phyloP scores from a whole-genome alignment of 106 monocot species.

The Phalaenopsis equestris region DNA sequence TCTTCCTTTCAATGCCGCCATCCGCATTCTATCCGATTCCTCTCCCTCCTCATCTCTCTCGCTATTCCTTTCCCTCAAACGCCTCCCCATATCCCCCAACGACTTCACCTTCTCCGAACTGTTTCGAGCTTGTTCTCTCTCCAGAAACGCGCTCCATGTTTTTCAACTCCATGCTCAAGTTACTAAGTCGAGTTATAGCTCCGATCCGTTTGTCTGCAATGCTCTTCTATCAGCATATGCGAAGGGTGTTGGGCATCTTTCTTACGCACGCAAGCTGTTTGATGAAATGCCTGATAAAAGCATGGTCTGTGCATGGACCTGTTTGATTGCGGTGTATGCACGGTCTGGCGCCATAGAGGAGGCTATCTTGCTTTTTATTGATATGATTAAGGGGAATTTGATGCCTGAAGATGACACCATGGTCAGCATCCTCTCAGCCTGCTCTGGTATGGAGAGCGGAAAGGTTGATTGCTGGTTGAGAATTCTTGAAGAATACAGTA shows the following conservation, averaged over 20 bases:
- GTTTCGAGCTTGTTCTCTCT: slow-evolving; percentile 20
- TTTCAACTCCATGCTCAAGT: slow-evolving; percentile 22
- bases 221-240: slow-evolving; percentile 25
- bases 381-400: slow-evolving; percentile 26
- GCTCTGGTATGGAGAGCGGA: slow-evolving; percentile 20
- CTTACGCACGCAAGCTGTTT: slow-evolving; percentile 21
- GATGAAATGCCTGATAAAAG: slow-evolving; percentile 18
- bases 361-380: slow-evolving; percentile 3
- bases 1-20: slow-evolving; percentile 48
- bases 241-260: not conserved
- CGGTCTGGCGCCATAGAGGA: not conserved
- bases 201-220: slow-evolving; percentile 13
- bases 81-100: slow-evolving; percentile 20
- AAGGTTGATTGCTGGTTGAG: slow-evolving; percentile 16
- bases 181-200: slow-evolving; percentile 11
- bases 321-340: slow-evolving; percentile 15
- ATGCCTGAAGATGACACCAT: slow-evolving; percentile 9
- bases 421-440: slow-evolving; percentile 10
- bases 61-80: slow-evolving; percentile 24
- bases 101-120: slow-evolving; percentile 50
- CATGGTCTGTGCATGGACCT: slow-evolving; percentile 15
- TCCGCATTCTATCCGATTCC: slow-evolving; percentile 32
- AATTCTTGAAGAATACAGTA: not conserved
- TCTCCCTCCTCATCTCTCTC: slow-evolving; percentile 19
- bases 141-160: slow-evolving; percentile 7